Evolutionary conservation across 164 flowering plant genomes (phyloP), one percentile per base, ranked within the genome.

Genomic region (Cinnamomum chago): DNA sequence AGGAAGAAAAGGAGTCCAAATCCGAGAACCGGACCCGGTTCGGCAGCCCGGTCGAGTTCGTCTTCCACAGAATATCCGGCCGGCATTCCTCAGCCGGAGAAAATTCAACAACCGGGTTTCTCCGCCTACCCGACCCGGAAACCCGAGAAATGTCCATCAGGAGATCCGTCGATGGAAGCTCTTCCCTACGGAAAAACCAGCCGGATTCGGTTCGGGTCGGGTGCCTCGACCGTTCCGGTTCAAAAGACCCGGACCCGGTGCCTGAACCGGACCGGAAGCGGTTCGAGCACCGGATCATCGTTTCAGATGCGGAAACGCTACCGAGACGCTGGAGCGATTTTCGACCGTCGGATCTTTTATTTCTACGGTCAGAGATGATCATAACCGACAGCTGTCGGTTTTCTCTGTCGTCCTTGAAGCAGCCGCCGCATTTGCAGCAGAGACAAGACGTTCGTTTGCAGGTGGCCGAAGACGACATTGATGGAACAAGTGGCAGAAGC

Each of bases 81-180:
- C 70, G 96, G 55, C 96, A 92, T 65, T 90, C 96, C 2, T 90
- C 90, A 0, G 97, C 93, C 0, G 96, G 95, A 0, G 94, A 90
- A 75, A 77, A 78, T 27, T 79, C 87, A 76, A 85, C 71, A 67
- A 80, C 28, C 64, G 72, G 7, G 65, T 55, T 55, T 4, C 5
- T 15, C n/a, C 77, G 50, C 79, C 79, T 28, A 3, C 20, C 9
- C 73, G 51, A 7, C 68, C 79, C 1, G 67, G 72, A 6, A 67
- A 52, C 23, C 7, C 71, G 65, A 11, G 73, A 73, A 11, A 50
- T 81, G 79, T 33, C 52, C 60, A 68, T 58, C 5, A 72, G 89
- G 67, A 73, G 86, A 68, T 88, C 90, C 0, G 73, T 84, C 5
- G 93, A 87, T 65, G 82, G 85, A 47, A 77, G 35, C 35, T 30